Percentiles rank a stretch among this genome's conserved stretches.
Evolutionary conservation across 768 basidiomycete species (phyloP).

Genomic region (Phaeotremella skinneri): DNA sequence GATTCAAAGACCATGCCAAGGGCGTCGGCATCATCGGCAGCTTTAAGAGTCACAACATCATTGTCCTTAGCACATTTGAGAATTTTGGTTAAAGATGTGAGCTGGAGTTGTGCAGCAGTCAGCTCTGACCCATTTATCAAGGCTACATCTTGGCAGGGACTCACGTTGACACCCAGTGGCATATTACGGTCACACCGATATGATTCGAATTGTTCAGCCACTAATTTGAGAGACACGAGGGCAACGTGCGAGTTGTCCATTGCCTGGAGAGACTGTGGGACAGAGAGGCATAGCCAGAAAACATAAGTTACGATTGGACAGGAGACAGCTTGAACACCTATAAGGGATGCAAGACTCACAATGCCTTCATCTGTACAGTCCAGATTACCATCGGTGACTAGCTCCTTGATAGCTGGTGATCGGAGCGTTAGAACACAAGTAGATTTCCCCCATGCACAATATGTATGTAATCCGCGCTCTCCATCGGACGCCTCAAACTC

Average conservation of each 20-base stretch:
- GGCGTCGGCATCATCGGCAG: constrained; percentile 82
- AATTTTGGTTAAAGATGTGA: constrained; percentile 86
- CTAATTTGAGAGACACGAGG: constrained; percentile 81
- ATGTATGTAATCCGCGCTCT: too few species aligned
- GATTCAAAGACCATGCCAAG: constrained; percentile 88
- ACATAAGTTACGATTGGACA: background rate
- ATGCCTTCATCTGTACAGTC: constrained; percentile 95
- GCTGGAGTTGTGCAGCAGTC: constrained; percentile 58
- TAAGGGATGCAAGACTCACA: constrained; percentile 54
- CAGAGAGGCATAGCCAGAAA: background rate
- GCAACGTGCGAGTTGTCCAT: constrained; percentile 99
- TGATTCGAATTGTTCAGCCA: constrained; percentile 69
- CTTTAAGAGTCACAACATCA: constrained; percentile 85
- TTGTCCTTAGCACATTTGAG: constrained; percentile 96
- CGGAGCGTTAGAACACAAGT: background rate
- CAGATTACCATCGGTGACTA: constrained; percentile 96
- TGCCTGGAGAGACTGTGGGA: constrained; percentile 77
- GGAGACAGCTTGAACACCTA: background rate
- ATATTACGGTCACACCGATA: constrained; percentile 96
- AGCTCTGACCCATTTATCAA: background rate
- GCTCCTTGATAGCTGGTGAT: constrained; percentile 86
- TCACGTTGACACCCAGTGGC: constrained; percentile 54
- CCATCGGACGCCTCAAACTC: too few species aligned
- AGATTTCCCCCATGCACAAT: too few species aligned
- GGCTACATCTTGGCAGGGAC: constrained; percentile 18